Base-by-base conservation (phyloP, 176 grass and related monocot genomes). In the Eleusine indica region DNA sequence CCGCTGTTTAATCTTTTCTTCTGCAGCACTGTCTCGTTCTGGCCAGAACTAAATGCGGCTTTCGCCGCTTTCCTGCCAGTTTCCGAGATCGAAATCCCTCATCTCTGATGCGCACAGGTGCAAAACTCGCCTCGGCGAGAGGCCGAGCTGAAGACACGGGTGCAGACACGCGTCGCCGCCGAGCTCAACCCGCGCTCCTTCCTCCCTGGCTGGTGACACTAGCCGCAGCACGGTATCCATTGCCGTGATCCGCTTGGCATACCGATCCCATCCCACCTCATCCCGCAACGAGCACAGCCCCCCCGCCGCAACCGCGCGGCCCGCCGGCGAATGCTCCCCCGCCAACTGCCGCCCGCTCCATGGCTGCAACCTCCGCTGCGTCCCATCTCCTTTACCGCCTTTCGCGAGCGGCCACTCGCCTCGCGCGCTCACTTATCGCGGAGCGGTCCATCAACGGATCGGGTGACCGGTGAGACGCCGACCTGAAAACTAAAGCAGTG, bases 81-180 rank as follows among this genome's bases (percentile, higher is more conserved):
- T 35, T 35, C 32, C 32, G 32, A 35, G 2, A 35, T 1, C 8
- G 9, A 46, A 9, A 46, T 46, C 44, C 44, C 7, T 37, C 39
- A 56, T 38, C 73, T 56, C 30, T 25, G 37, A 2, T 60, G 35
- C 18, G 56, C 69, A 47, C 21, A 9, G 7, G 43, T 6, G 70
- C 11, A 12, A 47, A 4, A 15, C 22, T 60, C 30, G 41, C 41
- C 14, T 76, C 21, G 17, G 22, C 63, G 53, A 42, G 81, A 70
- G 52, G 41, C 48, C 9, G 11, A 19, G 19, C 17, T 10, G 4
- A 3, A 6, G 22, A 68, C 76, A 66, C 80, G 14, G 86, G 61
- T 37, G 21, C 49, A 14, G 71, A 37, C 78, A 89, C 83, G 29
- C 46, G 88, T 85, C 87, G 4, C 25, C 73, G 73, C 9, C 41